Evolutionary conservation across 345 rosid genomes (phyloP).

Genomic region (Citrus cavaleriei): DNA sequence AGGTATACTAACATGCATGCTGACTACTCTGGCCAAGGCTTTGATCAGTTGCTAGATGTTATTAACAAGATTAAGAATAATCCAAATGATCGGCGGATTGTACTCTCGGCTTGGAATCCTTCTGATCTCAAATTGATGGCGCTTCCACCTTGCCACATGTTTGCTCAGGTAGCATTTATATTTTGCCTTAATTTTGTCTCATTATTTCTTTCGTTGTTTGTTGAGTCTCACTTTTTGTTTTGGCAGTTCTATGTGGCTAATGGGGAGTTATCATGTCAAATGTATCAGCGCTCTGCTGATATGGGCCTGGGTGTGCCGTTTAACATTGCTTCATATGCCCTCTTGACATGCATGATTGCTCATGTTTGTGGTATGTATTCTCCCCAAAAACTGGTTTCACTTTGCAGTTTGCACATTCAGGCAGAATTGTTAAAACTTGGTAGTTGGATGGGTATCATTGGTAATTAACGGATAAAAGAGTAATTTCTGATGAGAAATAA

Average conservation of each 20-base stretch:
- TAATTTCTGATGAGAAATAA: not conserved
- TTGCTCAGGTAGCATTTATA: slow-evolving; percentile 63
- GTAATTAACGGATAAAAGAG: not conserved
- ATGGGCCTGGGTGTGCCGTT: slow-evolving; percentile 98
- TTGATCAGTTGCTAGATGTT: slow-evolving; percentile 91
- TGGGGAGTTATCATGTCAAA: slow-evolving; percentile 92
- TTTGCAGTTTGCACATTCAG: not conserved
- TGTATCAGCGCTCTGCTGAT: slow-evolving; percentile 98
- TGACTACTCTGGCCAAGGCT: slow-evolving; percentile 91
- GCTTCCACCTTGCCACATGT: slow-evolving; percentile 99
- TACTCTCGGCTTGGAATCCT: slow-evolving; percentile 98
- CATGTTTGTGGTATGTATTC: slow-evolving; percentile 76
- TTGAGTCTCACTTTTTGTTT: not conserved
- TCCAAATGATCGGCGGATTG: slow-evolving; percentile 84
- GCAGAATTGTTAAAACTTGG: not conserved
- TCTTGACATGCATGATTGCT: slow-evolving; percentile 87
- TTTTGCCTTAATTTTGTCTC: not conserved
- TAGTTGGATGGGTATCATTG: not conserved
- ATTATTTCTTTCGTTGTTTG: not conserved
- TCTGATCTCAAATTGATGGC: slow-evolving; percentile 91
- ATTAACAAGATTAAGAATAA: slow-evolving; percentile 85
- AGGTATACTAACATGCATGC: slow-evolving; percentile 97
- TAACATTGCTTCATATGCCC: slow-evolving; percentile 93
- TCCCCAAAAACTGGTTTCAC: not conserved
- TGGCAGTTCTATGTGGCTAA: slow-evolving; percentile 83